These are phyloP conservation scores for Tarenaya hassleriana DNA, from an alignment of 345 rosid species.

Conservation along the genomic window DNA sequence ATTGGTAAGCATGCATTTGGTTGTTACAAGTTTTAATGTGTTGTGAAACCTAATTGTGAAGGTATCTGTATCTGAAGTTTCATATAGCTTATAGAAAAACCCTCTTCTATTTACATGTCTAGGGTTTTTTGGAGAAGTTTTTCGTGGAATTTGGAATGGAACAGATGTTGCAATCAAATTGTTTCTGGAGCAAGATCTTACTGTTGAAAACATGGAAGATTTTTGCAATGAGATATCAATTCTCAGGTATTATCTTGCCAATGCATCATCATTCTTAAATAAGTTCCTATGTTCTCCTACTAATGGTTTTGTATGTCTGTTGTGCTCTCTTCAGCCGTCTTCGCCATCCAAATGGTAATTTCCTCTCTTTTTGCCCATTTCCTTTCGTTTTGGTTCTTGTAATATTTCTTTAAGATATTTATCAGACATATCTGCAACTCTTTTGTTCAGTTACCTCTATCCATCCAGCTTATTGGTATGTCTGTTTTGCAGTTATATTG, in stretches of 20 bases:
- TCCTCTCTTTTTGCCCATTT: not conserved
- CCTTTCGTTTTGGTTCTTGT: not conserved
- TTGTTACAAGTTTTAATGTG: not conserved
- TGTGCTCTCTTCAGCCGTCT: slow-evolving; percentile 65
- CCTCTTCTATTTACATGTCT: slow-evolving; percentile 7
- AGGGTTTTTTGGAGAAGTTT: slow-evolving; percentile 99
- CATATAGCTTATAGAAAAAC: not conserved
- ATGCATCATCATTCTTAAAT: slow-evolving; percentile 24
- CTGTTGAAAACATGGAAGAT: slow-evolving; percentile 97
- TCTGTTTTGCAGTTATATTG: slow-evolving; percentile 77
- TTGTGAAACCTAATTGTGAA: no score
- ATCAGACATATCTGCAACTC: slow-evolving; percentile 14
- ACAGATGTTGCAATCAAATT: slow-evolving; percentile 97
- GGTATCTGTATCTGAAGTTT: slow-evolving; percentile 2
- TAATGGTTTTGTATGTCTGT: slow-evolving; percentile 27
- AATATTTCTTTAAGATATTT: slow-evolving; percentile 6
- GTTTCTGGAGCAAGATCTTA: slow-evolving; percentile 95
- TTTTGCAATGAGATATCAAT: slow-evolving; percentile 98
- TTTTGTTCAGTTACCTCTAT: slow-evolving; percentile 9
- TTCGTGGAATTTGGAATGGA: slow-evolving; percentile 97
- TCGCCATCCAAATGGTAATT: slow-evolving; percentile 94
- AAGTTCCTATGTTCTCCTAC: slow-evolving; percentile 23
- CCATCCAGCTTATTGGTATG: slow-evolving; percentile 10
- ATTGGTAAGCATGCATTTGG: slow-evolving; percentile 53
- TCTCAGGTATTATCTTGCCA: slow-evolving; percentile 53